phyloP scores from a whole-genome alignment of 495 filamentous ascomycete species.

The Antarctomyces pellizariae region DNA sequence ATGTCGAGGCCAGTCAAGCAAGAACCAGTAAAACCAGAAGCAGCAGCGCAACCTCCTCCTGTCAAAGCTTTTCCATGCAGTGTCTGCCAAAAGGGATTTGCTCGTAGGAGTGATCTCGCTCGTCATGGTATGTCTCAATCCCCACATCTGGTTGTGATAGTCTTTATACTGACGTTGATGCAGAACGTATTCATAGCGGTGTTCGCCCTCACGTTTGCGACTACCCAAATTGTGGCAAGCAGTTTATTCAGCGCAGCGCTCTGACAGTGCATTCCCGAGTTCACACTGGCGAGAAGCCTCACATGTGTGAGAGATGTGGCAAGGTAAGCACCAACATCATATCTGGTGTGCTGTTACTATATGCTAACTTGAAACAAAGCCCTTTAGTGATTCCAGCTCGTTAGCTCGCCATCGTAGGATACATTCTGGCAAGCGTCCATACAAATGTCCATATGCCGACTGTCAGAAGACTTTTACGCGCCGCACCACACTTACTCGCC shows the following conservation, averaged over 20 bases:
- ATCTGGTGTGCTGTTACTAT: slow-evolving; percentile 8
- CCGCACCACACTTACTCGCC: slow-evolving; percentile 79
- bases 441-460: slow-evolving; percentile 92
- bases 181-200: slow-evolving; percentile 91
- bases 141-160: slow-evolving; percentile 1
- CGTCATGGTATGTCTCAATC: slow-evolving; percentile 52
- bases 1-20: slow-evolving; percentile 15
- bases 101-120: slow-evolving; percentile 79
- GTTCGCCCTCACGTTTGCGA: slow-evolving; percentile 85
- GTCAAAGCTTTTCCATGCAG: slow-evolving; percentile 75
- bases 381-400: slow-evolving; percentile 96
- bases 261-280: slow-evolving; percentile 88
- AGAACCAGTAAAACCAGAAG: slow-evolving; percentile 14
- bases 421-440: slow-evolving; percentile 86
- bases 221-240: slow-evolving; percentile 70
- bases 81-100: slow-evolving; percentile 80
- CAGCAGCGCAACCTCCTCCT: slow-evolving; percentile 12
- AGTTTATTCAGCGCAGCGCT: slow-evolving; percentile 95
- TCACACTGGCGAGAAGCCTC: slow-evolving; percentile 93
- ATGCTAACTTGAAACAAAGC: slow-evolving; percentile 26
- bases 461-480: slow-evolving; percentile 98
- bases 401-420: slow-evolving; percentile 83
- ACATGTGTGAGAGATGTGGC: slow-evolving; percentile 90
- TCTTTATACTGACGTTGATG: slow-evolving; percentile 12
- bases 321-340: slow-evolving; percentile 37